A percentile compares a stretch with the other conserved stretches of the same genome.
Conservation (phyloP, 371 early-diverging fungal genomes). For the Zychaea mexicana region DNA sequence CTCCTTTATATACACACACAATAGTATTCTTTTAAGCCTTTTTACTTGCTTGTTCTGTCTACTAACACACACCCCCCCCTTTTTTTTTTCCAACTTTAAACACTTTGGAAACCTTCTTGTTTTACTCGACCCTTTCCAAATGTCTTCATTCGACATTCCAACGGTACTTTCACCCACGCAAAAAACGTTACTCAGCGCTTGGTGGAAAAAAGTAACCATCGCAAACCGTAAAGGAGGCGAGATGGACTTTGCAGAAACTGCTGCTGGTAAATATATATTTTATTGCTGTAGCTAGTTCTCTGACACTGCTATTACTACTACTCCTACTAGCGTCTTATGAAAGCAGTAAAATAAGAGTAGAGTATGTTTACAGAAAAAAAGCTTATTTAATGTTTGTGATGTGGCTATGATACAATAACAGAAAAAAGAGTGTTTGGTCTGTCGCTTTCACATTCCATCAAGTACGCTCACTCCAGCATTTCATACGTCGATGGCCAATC, state of each 20-base stretch:
- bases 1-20: too few species aligned
- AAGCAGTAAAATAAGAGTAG: background rate
- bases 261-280: background rate
- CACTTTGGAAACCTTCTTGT: background rate
- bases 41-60: too few species aligned
- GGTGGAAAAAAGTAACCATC: constrained; percentile 40
- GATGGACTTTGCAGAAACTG: background rate
- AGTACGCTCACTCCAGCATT: constrained; percentile 40
- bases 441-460: constrained; percentile 35
- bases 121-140: background rate
- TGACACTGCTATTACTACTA: too few species aligned
- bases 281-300: too few species aligned
- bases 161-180: constrained; percentile 29
- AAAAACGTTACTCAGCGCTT: constrained; percentile 31
- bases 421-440: constrained; percentile 43
- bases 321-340: too few species aligned
- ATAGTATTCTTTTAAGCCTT: too few species aligned
- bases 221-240: constrained; percentile 3
- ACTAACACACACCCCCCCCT: too few species aligned
- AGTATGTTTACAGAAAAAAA: background rate
- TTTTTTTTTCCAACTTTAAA: background rate
- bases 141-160: constrained; percentile 28
- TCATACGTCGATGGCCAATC: constrained; percentile 32
- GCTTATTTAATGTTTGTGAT: background rate
- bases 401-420: constrained; percentile 13